Evolutionary conservation across 257 asterid genomes (phyloP).

Genomic region (Paulownia fortunei): DNA sequence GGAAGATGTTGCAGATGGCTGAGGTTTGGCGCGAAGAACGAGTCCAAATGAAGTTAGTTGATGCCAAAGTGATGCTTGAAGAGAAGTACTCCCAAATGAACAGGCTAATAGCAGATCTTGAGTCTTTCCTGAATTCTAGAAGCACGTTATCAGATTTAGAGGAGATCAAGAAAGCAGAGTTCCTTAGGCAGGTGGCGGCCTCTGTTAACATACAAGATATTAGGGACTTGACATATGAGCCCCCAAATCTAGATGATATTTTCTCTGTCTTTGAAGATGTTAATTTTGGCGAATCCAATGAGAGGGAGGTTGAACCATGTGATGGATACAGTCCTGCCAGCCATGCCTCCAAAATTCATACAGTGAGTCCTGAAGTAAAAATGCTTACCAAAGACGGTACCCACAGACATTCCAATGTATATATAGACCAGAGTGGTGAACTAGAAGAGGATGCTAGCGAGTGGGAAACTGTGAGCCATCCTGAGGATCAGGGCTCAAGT

Average conservation of each 20-base stretch:
- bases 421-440: constrained; percentile 49
- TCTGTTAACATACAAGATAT: constrained; percentile 56
- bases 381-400: constrained; percentile 27
- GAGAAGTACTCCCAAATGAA: constrained; percentile 66
- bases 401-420: constrained; percentile 39
- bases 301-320: constrained; percentile 44
- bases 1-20: constrained; percentile 76
- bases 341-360: constrained; percentile 46
- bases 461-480: constrained; percentile 74
- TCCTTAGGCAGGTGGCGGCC: constrained; percentile 47
- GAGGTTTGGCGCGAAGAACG: constrained; percentile 87
- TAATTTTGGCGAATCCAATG: constrained; percentile 49
- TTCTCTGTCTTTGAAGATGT: constrained; percentile 55
- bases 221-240: constrained; percentile 58
- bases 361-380: constrained; percentile 46
- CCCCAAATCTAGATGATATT: constrained; percentile 57
- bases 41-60: constrained; percentile 70
- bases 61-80: constrained; percentile 72
- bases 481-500: constrained; percentile 60
- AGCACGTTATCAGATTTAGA: constrained; percentile 33
- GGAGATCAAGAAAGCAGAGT: constrained; percentile 49
- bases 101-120: constrained; percentile 38
- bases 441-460: constrained; percentile 61
- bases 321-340: constrained; percentile 51
- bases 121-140: constrained; percentile 42